Evolutionary conservation across 805 yeast species (phyloP), one percentile per base, ranked within the genome.

Genomic region (Lipomyces starkeyi): DNA sequence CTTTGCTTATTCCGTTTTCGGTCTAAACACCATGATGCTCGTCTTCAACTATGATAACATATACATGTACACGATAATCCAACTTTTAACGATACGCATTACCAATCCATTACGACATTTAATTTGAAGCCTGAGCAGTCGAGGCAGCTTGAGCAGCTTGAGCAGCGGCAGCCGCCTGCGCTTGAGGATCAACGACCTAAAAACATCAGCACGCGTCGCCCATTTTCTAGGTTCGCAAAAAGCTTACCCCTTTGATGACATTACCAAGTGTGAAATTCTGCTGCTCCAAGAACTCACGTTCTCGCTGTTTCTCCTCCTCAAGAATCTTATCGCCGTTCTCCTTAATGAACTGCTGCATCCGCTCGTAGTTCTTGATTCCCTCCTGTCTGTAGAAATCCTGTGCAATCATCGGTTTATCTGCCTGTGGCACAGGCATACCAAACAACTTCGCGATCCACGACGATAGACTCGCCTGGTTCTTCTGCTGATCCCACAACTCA

Each of bases 371-470:
- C 81, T 87, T 86, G 80, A 92, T 97, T 74, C 97, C 97, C 77
- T 91, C 94, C 77, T 92, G 96, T 78, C 98, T 90, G 73, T 93
- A 88, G 65, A 87, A 78, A 80, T 94, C 99, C 78, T 93, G 85
- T 37, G 97, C 97, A 89, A 89, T 87, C 69, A 88, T 88, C n/a
- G 76, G 74, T 68, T 61, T 58, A 73, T 73, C 73, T 76, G 85
- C 76, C 77, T 81, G 73, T 77, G 76, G 86, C 59, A 80, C 79
- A 66, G 82, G 80, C 5, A 83, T 75, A 35, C 75, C 75, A 37
- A 74, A 73, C 58, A 66, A 80, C 73, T 37, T 35, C 17, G 61
- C 58, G 14, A 68, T 20, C 17, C 52, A 32, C 17, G 63, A 61
- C 53, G 61, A 58, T 14, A 52, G 47, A 17, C 65, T n/a, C 11